Percentiles rank a stretch among this genome's conserved stretches.
Evolutionary conservation across 768 basidiomycete genomes (phyloP).

Genomic region (Trichaptum fuscoviolaceum): DNA sequence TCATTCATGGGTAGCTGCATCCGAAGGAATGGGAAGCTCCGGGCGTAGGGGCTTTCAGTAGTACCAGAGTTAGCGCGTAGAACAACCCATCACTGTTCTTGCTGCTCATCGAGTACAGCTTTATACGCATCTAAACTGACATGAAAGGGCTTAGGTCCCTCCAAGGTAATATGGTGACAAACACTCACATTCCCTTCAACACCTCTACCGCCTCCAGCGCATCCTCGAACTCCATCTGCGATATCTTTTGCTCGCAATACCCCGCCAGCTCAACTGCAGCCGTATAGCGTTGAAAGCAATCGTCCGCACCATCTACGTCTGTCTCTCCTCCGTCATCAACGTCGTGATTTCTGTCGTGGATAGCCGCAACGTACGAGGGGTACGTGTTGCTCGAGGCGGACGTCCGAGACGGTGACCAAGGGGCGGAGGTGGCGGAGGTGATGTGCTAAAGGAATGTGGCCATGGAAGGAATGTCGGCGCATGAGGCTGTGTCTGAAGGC

Average conservation of each 20-base stretch:
- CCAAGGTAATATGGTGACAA: neutral
- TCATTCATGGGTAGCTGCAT: too few relatives aligned
- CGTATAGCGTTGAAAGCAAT: constrained; percentile 44
- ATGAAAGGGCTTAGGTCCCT: neutral
- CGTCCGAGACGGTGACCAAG: constrained; percentile 29
- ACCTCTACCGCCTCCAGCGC: constrained; percentile 58
- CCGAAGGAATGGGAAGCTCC: too few relatives aligned
- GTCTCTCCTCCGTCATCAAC: constrained; percentile 28
- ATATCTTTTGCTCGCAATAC: constrained; percentile 52
- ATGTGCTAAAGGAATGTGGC: constrained; percentile 75
- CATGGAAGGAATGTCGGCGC: constrained; percentile 65
- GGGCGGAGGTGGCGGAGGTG: constrained; percentile 76
- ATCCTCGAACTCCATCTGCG: constrained; percentile 59
- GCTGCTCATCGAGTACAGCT: neutral
- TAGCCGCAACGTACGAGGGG: constrained; percentile 14
- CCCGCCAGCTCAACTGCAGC: constrained; percentile 70
- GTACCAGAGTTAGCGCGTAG: too few relatives aligned
- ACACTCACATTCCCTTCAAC: constrained; percentile 57
- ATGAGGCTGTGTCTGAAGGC: constrained; percentile 57
- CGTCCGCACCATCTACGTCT: constrained; percentile 23
- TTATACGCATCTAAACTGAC: neutral
- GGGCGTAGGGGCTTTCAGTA: too few relatives aligned
- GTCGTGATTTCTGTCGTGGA: constrained; percentile 39
- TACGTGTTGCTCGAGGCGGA: too few relatives aligned
- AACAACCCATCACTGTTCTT: too few relatives aligned